Evolutionary conservation across 257 asterid genomes (phyloP).

Genomic region (Thymus quinquecostatus): DNA sequence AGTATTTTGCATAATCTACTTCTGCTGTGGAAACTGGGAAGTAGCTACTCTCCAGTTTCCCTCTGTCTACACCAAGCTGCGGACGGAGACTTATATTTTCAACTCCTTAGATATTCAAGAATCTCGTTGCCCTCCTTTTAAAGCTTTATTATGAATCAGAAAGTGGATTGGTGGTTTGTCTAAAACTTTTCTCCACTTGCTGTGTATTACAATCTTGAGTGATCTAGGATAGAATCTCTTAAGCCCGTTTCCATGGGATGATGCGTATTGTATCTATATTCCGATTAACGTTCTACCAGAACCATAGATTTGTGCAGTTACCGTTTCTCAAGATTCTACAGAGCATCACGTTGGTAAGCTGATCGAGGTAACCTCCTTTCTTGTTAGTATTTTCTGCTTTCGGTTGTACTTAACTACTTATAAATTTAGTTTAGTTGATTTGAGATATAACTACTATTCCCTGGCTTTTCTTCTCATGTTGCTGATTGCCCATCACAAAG

Average conservation of each 20-base stretch:
- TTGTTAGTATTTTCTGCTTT: not conserved
- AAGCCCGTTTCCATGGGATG: not conserved
- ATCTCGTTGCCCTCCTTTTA: not conserved
- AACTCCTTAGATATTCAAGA: not conserved
- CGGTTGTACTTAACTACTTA: no score
- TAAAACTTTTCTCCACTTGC: slow-evolving; percentile 4
- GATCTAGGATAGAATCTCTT: not conserved
- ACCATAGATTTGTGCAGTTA: not conserved
- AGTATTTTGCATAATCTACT: slow-evolving; percentile 22
- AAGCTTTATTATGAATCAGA: slow-evolving; percentile 10
- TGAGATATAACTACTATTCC: not conserved
- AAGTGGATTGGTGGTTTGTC: slow-evolving; percentile 23
- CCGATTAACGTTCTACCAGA: not conserved
- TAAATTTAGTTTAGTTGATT: not conserved
- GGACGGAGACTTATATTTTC: not conserved
- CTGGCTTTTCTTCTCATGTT: not conserved
- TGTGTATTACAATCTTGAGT: not conserved
- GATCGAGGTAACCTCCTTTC: not conserved
- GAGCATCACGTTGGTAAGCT: not conserved
- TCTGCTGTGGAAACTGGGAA: slow-evolving; percentile 20
- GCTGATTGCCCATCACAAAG: not conserved
- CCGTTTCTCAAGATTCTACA: not conserved
- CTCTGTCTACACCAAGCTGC: slow-evolving; percentile 5
- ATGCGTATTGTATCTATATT: not conserved
- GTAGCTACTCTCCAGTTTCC: slow-evolving; percentile 22